Base-by-base conservation (phyloP, 2,329 filamentous ascomycete genomes). In the Penicillium nordicum region DNA sequence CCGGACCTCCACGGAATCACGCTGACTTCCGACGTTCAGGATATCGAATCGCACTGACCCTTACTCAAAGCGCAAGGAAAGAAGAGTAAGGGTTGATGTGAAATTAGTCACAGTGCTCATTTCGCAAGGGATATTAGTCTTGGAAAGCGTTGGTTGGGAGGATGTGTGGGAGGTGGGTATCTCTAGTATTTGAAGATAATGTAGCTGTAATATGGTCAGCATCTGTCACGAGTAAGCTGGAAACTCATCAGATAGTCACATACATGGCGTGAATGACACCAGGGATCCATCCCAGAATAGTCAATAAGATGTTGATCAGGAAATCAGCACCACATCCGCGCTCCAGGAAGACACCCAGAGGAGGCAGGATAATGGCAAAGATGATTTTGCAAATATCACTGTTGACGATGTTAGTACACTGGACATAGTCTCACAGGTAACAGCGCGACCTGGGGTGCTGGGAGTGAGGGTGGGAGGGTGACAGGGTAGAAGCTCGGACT, bases 321-420 rank as follows among this genome's bases (percentile, higher is more conserved):
- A 96, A 81, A 74, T 96, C 90, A 65, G 87, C 85, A 73, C 88
- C 88, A 79, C 92, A 96, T 69, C 92, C 92, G 67, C 88, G 86
- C 87, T 96, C 92, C 67, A 96, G 89, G 84, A 96, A 94, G 74
- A 96, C 92, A 80, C 92, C 92, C 54, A 96, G 79, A 73, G 92
- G 92, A 55, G 92, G 92, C 64, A 96, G 85, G 79, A 96, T 80
- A 81, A 96, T 81, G 81, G 92, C 92, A 79, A 96, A 83, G 78
- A 96, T 84, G 82, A 89, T 88, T 80, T 89, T 89, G 84, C 86
- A 86, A 78, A 89, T 85, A 74, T 90, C 87, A 74, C 86, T 88
- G 68, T 62, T 36, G 16, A 38, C 25, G 18, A 7, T 30, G 5
- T 57, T 53, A 54, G 53, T 11, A 52, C 7, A 36, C 40, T 50